Conservation (phyloP, 331 rosid genomes). For the Saraca asoca region DNA sequence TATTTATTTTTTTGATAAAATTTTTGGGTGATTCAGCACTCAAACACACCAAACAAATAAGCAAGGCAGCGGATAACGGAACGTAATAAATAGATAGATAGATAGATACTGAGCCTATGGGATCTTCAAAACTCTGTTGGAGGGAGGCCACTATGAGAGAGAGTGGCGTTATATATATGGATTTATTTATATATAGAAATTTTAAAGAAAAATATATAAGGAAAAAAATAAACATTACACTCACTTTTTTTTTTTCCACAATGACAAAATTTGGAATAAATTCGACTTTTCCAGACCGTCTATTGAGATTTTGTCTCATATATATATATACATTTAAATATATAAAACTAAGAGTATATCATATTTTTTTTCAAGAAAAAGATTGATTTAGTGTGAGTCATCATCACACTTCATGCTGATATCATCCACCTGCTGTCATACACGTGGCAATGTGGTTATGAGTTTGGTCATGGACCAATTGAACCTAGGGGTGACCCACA, state of each 20-base stretch:
- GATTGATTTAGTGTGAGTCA: constrained; percentile 42
- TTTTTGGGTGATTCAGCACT: constrained; percentile 27
- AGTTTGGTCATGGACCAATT: constrained; percentile 62
- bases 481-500: constrained; percentile 39
- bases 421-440: constrained; percentile 53
- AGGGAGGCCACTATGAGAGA: constrained; percentile 21
- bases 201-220: too few species aligned
- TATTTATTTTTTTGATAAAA: constrained; percentile 9
- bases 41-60: not conserved
- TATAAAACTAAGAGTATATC: not conserved
- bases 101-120: constrained; percentile 6
- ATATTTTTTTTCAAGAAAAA: not conserved
- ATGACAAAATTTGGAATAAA: too few species aligned
- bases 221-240: not conserved
- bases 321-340: too few species aligned
- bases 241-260: too few species aligned
- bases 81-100: constrained; percentile 23
- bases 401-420: constrained; percentile 95
- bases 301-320: too few species aligned
- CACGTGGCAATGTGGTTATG: constrained; percentile 52
- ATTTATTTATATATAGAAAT: not conserved
- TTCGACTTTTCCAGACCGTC: too few species aligned
- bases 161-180: constrained; percentile 23
- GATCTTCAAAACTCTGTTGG: constrained; percentile 31
- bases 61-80: constrained; percentile 53